phyloP scores from a whole-genome alignment of 768 basidiomycete species.

The Mycena polygramma region DNA sequence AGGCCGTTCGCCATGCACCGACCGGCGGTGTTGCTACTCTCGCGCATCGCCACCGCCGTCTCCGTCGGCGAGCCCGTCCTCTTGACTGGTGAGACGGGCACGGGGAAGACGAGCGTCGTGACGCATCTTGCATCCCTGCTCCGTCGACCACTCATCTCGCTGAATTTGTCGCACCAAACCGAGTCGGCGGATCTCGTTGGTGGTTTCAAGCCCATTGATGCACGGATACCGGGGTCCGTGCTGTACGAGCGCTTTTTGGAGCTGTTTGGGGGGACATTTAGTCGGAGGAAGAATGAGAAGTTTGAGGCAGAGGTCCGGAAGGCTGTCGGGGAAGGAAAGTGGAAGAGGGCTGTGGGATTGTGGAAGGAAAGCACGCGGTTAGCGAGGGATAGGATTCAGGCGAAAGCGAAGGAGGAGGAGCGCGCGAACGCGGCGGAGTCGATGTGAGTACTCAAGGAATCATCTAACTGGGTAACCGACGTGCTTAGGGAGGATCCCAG shows the following conservation, averaged over 20 bases:
- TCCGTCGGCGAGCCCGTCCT: constrained; percentile 86
- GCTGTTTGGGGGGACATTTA: constrained; percentile 89
- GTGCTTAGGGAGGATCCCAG: constrained; percentile 44
- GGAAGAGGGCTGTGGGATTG: constrained; percentile 85
- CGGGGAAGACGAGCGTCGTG: constrained; percentile 95
- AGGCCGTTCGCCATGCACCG: constrained; percentile 91
- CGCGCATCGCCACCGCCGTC: constrained; percentile 82
- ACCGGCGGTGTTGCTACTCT: constrained; percentile 84
- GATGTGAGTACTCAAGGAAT: constrained; percentile 16
- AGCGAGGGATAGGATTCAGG: constrained; percentile 73
- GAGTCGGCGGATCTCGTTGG: constrained; percentile 95
- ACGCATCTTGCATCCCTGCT: constrained; percentile 89
- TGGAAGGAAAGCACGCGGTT: constrained; percentile 85
- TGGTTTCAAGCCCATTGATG: constrained; percentile 96
- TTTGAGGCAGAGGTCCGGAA: constrained; percentile 87
- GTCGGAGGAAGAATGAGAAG: constrained; percentile 88
- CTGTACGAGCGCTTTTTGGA: constrained; percentile 83
- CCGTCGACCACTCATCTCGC: constrained; percentile 80
- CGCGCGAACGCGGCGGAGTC: constrained; percentile 6
- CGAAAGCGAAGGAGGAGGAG: constrained; percentile 40
- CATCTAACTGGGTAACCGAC: neutral
- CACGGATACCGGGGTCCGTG: constrained; percentile 78
- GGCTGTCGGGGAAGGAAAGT: constrained; percentile 85
- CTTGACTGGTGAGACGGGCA: constrained; percentile 98
- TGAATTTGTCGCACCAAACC: constrained; percentile 97